These are phyloP conservation scores for Ramalina intermedia DNA, from an alignment of 495 filamentous ascomycete genomes.

Conservation along the genomic window DNA sequence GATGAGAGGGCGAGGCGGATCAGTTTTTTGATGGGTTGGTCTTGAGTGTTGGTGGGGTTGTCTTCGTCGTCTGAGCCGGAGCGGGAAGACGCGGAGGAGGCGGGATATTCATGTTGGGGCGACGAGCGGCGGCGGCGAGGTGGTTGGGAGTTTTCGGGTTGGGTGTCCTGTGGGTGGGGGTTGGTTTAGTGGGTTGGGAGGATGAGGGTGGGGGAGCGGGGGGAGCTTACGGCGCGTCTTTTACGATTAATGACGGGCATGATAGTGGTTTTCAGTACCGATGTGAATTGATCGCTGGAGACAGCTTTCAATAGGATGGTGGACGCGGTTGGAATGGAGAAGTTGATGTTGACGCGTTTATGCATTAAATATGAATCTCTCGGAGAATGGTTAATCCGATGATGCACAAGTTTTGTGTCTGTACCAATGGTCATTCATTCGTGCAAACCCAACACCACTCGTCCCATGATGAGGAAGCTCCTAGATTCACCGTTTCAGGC, in stretches of 20 bases:
- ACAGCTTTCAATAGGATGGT: too few species aligned
- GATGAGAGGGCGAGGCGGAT: constrained; percentile 80
- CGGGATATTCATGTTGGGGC: not conserved
- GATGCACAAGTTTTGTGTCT: too few species aligned
- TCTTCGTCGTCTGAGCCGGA: not conserved
- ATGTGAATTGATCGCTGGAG: too few species aligned
- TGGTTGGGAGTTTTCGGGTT: constrained; percentile 11
- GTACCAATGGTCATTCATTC: too few species aligned
- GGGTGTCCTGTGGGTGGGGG: constrained; percentile 10
- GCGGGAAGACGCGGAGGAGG: not conserved
- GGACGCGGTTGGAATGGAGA: too few species aligned
- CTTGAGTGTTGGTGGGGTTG: not conserved
- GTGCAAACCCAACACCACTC: too few species aligned
- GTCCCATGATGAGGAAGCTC: too few species aligned
- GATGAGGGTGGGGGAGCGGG: not conserved
- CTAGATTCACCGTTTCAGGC: too few species aligned
- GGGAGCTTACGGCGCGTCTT: constrained; percentile 7
- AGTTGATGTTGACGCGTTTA: too few species aligned
- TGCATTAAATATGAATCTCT: too few species aligned
- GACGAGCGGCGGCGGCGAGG: constrained; percentile 14
- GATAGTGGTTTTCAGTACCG: not conserved
- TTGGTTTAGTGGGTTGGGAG: not conserved
- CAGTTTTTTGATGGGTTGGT: constrained; percentile 52
- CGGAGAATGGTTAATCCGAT: too few species aligned
- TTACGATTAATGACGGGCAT: constrained; percentile 13